Conservation (phyloP, 2,329 filamentous ascomycete genomes). For the Nigrospora sphaerica region DNA sequence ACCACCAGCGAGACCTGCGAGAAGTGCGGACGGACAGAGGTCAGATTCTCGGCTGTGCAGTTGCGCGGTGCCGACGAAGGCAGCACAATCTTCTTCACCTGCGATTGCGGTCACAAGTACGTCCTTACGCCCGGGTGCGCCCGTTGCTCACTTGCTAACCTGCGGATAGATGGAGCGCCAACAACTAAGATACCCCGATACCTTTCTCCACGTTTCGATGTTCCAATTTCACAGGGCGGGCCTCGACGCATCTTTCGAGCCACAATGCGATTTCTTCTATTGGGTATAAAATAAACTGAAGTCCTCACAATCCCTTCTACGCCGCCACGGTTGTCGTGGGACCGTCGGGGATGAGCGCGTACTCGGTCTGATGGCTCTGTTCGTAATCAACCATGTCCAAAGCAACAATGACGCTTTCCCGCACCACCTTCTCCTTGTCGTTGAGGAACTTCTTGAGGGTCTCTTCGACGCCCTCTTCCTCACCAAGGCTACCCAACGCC, state of each 20-base stretch:
- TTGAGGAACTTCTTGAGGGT: conserved; percentile 75
- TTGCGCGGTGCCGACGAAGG: conserved; percentile 92
- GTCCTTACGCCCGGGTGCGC: conserved; percentile 19
- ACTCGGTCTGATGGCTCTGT: conserved; percentile 80
- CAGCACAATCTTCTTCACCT: conserved; percentile 83
- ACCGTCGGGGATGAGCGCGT: conserved; percentile 76
- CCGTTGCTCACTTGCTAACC: not conserved
- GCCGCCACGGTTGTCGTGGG: conserved; percentile 31
- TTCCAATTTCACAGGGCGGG: too few species aligned
- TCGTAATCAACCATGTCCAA: conserved; percentile 98
- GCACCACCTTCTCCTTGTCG: conserved; percentile 87
- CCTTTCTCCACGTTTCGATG: not conserved
- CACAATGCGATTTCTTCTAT: not conserved
- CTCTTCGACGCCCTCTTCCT: conserved; percentile 88
- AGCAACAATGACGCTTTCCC: conserved; percentile 90
- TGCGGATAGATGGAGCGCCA: conserved; percentile 32
- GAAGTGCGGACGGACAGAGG: conserved; percentile 73
- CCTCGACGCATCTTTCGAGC: too few species aligned
- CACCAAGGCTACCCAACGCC: conserved; percentile 86
- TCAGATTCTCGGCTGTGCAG: conserved; percentile 80
- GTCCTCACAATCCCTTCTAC: conserved; percentile 14
- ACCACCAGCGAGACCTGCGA: conserved; percentile 64
- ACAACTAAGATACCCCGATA: conserved; percentile 34
- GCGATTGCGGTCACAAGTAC: conserved; percentile 80
- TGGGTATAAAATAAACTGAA: conserved; percentile 11